Evolutionary conservation across 306 rosid genomes (phyloP), one percentile per base, ranked within the genome.

Genomic region (Rosa multiflora): DNA sequence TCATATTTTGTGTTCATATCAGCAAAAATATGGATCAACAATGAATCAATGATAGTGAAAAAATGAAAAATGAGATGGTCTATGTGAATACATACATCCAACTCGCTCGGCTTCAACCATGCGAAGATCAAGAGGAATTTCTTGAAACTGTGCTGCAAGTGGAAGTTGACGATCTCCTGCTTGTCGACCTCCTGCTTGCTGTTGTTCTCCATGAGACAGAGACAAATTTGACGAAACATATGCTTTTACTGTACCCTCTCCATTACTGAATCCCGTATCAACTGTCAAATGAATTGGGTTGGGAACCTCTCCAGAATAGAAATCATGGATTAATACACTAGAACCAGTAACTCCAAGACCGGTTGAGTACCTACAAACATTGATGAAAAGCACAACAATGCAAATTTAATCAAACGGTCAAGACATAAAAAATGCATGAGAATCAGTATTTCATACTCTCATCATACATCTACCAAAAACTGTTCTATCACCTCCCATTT

Each of bases 91-190:
- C 89, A 40, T 87, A 89, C 99, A 96, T 87, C 98, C 99, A 88
- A 96, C 81, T 76, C 87, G 85, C 86, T 91, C 98, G 76, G 99
- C 98, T 85, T 96, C 99, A 63, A 90, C 79, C 99, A 96, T 91
- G 18, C 93, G 93, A 80, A 89, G 96, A 88, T 96, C 98, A 53
- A 93, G 82, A 62, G 97, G 97, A 81, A 96, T 83, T 83, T 96
- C 97, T 85, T 93, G 99, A 86, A 96, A 96, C 83, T 96, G 99
- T 3, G 99, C 97, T 72, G 98, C 99, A 29, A 96, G 91, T 71
- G 88, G 98, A 51, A 95, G 91, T 73, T 88, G 98, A 67, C 85
- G 86, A 78, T 95, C 70, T 64, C 43, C 69, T 32, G n/a, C 26
- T 9, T 9, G 70, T 14, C 70, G 70, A 61, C 40, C 67, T 64